phyloP scores from a whole-genome alignment of 2,329 filamentous ascomycete species.

The Rhynchosporium graminicola region DNA sequence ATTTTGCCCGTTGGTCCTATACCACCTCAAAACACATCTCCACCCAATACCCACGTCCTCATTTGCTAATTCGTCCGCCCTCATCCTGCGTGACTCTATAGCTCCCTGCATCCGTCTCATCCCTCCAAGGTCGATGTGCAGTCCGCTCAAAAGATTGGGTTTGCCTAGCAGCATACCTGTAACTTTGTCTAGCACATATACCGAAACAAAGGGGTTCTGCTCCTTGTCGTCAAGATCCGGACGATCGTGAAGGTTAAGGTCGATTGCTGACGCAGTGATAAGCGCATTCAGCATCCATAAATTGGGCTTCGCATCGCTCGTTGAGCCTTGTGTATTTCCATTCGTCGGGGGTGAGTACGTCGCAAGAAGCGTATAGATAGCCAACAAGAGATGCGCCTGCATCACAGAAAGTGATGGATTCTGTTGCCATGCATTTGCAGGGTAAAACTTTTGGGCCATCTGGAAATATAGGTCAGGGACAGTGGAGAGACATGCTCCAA shows the following conservation, averaged over 20 bases:
- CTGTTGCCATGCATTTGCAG: neutral
- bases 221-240: neutral
- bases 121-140: neutral
- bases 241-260: conserved; percentile 5
- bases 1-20: conserved; percentile 4
- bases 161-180: neutral
- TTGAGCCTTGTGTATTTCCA: neutral
- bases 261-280: conserved; percentile 3
- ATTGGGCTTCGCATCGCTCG: neutral
- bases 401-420: neutral
- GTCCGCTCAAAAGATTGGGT: neutral
- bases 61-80: neutral
- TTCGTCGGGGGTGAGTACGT: neutral
- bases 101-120: conserved; percentile 3
- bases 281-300: conserved; percentile 15
- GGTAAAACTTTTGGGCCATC: conserved; percentile 1
- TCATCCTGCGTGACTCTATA: neutral
- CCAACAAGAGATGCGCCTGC: neutral
- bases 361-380: conserved; percentile 1
- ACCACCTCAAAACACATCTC: conserved; percentile 11
- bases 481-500: neutral
- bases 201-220: neutral
- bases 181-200: conserved; percentile 1
- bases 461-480: conserved; percentile 4
- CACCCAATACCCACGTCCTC: conserved; percentile 6